Evolutionary conservation across 2,329 filamentous ascomycete species (phyloP), one percentile per base, ranked within the genome.

Genomic region (Mollisiaceae sp.): DNA sequence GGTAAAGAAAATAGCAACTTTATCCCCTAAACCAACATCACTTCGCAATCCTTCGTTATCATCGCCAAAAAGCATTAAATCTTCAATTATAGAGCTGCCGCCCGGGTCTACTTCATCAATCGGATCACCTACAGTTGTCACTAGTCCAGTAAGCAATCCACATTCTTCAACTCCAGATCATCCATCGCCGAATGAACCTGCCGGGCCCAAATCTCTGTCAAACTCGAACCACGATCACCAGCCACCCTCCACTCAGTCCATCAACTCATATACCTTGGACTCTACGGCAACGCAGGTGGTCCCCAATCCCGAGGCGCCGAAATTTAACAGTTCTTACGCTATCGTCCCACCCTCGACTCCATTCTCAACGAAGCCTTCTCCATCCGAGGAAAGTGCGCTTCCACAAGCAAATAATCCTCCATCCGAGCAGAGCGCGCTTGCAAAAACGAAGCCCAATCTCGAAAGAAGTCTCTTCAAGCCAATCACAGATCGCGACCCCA

Each of bases 351-450:
- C 27, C 18, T n/a, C 50, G 32, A 14, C 50, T 15, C 50, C 50
- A 35, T 54, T 35, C 50, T 54, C 50, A 54, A 54, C 50, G 1
- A 27, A 54, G 15, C 50, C 50, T 35, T 54, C 50, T 18, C 27
- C 50, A 27, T 54, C 50, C 2, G 50, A 54, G 11, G 11, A 20
- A 15, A 14, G 5, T 8, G 18, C 27, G 14, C 6, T 35, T 24
- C 24, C 50, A n/a, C n/a, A n/a, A n/a, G n/a, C n/a, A n/a, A n/a
- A n/a, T n/a, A n/a, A n/a, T 35, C 32, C 50, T 18, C 27, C 50
- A 27, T 54, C 50, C 2, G 50, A 54, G 11, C 2, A 20, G 4
- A 14, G 5, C 14, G 18, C 27, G 14, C 6, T 35, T 24, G 8
- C 50, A 11, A 35, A 4, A 1, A 27, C 22, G 3, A 54, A 54